Conservation (phyloP, 208 protist genomes). For the Trypanosomatidae sp. region DNA sequence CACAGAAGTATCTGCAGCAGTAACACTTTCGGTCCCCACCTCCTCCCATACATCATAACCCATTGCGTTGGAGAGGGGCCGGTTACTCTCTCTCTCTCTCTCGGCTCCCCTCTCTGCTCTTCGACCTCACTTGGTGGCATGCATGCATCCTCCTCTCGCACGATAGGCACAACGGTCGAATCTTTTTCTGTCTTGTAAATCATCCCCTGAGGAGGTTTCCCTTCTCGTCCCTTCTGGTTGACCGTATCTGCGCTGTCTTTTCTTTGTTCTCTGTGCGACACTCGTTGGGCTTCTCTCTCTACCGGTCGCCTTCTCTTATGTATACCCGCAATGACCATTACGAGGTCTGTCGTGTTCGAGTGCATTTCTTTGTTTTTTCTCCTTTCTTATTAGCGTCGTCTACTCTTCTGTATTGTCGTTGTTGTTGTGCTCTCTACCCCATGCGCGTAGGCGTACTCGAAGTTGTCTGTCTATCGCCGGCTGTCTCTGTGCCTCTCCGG, state of each 20-base stretch:
- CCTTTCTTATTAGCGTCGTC: background rate
- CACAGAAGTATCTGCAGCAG: background rate
- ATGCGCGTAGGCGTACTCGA: no score
- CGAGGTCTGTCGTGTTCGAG: background rate
- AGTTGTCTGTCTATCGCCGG: no score
- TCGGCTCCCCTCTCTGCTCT: background rate
- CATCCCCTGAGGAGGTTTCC: background rate
- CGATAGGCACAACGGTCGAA: background rate
- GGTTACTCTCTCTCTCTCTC: background rate
- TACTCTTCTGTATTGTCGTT: background rate
- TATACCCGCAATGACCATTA: background rate
- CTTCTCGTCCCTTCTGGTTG: constrained; percentile 13
- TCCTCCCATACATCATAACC: background rate
- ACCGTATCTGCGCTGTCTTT: background rate
- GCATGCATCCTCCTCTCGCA: background rate
- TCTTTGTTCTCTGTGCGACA: constrained; percentile 3
- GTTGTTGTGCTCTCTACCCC: background rate
- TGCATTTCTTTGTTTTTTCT: background rate
- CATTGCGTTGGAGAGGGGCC: background rate
- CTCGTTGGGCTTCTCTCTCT: background rate
- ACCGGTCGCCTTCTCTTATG: background rate
- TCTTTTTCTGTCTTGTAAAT: background rate
- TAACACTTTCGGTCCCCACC: background rate
- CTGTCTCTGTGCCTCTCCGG: no score
- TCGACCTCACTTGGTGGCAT: background rate